Evolutionary conservation across 2,329 filamentous ascomycete species (phyloP).

Genomic region (Chalara sp.): DNA sequence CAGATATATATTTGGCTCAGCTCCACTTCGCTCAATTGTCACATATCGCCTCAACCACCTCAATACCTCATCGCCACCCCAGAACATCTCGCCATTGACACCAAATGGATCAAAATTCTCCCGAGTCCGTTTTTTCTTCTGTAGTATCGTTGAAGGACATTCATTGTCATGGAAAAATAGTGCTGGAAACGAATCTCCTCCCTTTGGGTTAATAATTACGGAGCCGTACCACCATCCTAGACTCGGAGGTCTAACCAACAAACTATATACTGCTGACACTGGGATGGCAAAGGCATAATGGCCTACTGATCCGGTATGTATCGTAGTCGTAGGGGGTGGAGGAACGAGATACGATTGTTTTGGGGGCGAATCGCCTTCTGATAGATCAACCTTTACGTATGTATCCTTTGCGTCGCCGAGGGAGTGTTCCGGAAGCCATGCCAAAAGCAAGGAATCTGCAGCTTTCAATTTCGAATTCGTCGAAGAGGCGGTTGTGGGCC

Average conservation of each 20-base stretch:
- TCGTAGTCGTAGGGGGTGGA: constrained; percentile 78
- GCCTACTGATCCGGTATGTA: constrained; percentile 63
- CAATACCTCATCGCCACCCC: constrained; percentile 94
- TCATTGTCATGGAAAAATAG: constrained; percentile 97
- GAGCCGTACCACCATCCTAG: constrained; percentile 98
- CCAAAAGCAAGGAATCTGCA: constrained; percentile 73
- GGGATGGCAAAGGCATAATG: constrained; percentile 90
- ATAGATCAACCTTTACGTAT: constrained; percentile 93
- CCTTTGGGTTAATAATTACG: constrained; percentile 82
- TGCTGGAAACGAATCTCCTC: constrained; percentile 89
- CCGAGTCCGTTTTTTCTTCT: constrained; percentile 78
- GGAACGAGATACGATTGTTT: constrained; percentile 87
- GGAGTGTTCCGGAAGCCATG: constrained; percentile 87
- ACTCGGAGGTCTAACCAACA: constrained; percentile 85
- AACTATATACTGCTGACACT: constrained; percentile 81
- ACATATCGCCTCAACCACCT: constrained; percentile 86
- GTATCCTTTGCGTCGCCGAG: constrained; percentile 80
- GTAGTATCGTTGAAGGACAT: constrained; percentile 89
- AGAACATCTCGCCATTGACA: constrained; percentile 81
- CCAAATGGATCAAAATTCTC: constrained; percentile 90
- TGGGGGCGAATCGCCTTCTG: constrained; percentile 72
- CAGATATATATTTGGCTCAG: constrained; percentile 86
- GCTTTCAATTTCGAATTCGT: constrained; percentile 40
- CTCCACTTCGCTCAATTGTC: constrained; percentile 71
- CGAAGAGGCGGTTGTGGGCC: constrained; percentile 22